phyloP scores from a whole-genome alignment of 2,329 filamentous ascomycete genomes.

The Claviceps humidiphila region DNA sequence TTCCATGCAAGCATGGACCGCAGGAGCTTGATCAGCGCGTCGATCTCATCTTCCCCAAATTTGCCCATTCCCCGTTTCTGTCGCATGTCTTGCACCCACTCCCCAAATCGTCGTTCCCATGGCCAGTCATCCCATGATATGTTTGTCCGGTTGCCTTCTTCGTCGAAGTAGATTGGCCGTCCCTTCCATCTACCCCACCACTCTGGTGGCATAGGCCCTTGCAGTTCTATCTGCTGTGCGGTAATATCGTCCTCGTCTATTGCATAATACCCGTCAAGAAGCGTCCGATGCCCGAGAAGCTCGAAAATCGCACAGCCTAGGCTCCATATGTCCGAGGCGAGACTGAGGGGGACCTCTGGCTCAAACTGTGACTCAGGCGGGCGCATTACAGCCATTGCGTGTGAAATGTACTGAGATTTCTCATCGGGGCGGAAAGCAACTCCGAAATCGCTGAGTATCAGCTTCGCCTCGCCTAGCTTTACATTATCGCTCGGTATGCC shows the following conservation, averaged over 20 bases:
- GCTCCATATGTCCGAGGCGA: conserved; percentile 26
- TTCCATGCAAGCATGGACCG: too few species aligned
- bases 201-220: too few species aligned
- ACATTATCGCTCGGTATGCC: too few species aligned
- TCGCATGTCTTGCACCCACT: too few species aligned
- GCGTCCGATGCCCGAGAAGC: conserved; percentile 15
- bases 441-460: conserved; percentile 1
- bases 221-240: too few species aligned
- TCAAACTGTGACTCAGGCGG: conserved; percentile 17
- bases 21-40: too few species aligned
- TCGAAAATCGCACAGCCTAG: conserved; percentile 23
- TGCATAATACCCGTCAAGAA: conserved; percentile 9
- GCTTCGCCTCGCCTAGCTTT: conserved; percentile 8
- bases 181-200: conserved; percentile 6
- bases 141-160: too few species aligned
- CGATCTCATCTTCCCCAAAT: too few species aligned
- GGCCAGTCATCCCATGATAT: too few species aligned
- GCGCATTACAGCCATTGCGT: conserved; percentile 7
- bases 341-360: conserved; percentile 16
- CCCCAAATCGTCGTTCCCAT: too few species aligned
- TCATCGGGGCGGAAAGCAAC: conserved; percentile 17
- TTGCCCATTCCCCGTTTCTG: too few species aligned
- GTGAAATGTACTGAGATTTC: conserved; percentile 9
- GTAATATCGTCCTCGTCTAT: background rate
- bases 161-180: too few species aligned